These are phyloP conservation scores for Cryptosporidium xiaoi DNA, from an alignment of 169 alveolate species.

Conservation along the genomic window DNA sequence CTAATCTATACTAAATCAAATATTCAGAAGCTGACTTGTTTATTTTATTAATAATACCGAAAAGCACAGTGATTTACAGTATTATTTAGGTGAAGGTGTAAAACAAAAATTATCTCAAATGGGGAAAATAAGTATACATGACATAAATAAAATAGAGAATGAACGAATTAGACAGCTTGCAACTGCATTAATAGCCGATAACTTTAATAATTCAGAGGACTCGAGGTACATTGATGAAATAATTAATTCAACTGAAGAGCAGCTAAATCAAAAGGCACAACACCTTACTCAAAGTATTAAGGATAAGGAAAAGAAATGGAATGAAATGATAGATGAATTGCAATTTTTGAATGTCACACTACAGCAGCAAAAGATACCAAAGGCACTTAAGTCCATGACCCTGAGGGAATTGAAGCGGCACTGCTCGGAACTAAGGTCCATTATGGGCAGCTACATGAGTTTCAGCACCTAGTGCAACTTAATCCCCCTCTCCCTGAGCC, in stretches of 20 bases:
- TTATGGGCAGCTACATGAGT: conserved; percentile 38
- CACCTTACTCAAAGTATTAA: conserved; percentile 49
- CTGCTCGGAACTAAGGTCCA: conserved; percentile 32
- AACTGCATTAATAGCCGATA: conserved; percentile 2
- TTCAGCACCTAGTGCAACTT: background rate
- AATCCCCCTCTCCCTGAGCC: too few species aligned
- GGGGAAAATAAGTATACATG: background rate
- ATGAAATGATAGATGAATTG: conserved; percentile 48
- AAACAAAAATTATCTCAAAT: background rate
- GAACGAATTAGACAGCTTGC: conserved; percentile 61
- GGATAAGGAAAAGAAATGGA: conserved; percentile 34
- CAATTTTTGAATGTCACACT: conserved; percentile 37
- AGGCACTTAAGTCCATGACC: conserved; percentile 40
- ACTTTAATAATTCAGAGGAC: background rate
- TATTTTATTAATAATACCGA: too few species aligned
- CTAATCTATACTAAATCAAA: too few species aligned
- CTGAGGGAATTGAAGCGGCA: conserved; percentile 49
- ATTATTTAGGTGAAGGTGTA: too few species aligned
- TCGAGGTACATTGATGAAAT: conserved; percentile 33
- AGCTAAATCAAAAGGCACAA: conserved; percentile 23
- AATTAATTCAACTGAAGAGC: conserved; percentile 41
- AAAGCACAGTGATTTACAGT: too few species aligned
- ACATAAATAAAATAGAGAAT: conserved; percentile 20
- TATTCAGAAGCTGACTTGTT: too few species aligned
- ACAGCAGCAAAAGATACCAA: conserved; percentile 38